A percentile compares a stretch with the other conserved stretches of the same genome.
These are phyloP conservation scores for Xylaria cubensis DNA, from an alignment of 495 filamentous ascomycete genomes.

Conservation along the genomic window DNA sequence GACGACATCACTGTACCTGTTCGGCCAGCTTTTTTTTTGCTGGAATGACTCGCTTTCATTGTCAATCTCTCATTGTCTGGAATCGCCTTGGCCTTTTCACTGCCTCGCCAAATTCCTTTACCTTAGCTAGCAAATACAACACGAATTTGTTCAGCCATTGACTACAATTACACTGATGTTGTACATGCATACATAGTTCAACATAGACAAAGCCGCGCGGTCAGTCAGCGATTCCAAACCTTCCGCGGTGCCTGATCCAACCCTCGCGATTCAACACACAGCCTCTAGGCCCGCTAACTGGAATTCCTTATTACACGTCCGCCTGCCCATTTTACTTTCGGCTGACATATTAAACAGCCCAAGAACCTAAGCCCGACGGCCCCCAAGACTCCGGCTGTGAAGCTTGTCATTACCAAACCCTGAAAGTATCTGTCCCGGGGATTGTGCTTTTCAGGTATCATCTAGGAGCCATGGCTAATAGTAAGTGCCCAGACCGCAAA, in stretches of 20 bases:
- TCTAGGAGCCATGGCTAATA: slow-evolving; percentile 19
- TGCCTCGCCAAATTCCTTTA: neutral
- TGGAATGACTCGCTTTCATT: slow-evolving; percentile 12
- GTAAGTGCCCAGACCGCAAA: slow-evolving; percentile 10
- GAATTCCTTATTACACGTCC: neutral
- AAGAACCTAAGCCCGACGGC: slow-evolving; percentile 12
- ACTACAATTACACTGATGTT: neutral
- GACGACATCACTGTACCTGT: slow-evolving; percentile 13
- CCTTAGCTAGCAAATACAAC: neutral
- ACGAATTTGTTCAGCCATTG: neutral
- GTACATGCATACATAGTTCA: neutral
- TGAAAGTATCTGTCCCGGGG: neutral
- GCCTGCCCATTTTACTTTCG: slow-evolving; percentile 7
- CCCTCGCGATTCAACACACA: slow-evolving; percentile 21
- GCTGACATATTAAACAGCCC: slow-evolving; percentile 11
- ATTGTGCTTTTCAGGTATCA: slow-evolving; percentile 11
- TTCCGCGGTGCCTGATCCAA: neutral
- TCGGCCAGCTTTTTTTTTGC: neutral
- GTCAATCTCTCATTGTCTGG: slow-evolving; percentile 1
- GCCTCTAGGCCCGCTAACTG: slow-evolving; percentile 21
- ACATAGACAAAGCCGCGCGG: neutral
- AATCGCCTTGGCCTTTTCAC: neutral
- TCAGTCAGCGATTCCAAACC: slow-evolving; percentile 10
- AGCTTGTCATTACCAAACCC: slow-evolving; percentile 7
- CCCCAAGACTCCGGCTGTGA: slow-evolving; percentile 19